phyloP scores from a whole-genome alignment of 2,329 filamentous ascomycete species.

The Camillea tinctor region DNA sequence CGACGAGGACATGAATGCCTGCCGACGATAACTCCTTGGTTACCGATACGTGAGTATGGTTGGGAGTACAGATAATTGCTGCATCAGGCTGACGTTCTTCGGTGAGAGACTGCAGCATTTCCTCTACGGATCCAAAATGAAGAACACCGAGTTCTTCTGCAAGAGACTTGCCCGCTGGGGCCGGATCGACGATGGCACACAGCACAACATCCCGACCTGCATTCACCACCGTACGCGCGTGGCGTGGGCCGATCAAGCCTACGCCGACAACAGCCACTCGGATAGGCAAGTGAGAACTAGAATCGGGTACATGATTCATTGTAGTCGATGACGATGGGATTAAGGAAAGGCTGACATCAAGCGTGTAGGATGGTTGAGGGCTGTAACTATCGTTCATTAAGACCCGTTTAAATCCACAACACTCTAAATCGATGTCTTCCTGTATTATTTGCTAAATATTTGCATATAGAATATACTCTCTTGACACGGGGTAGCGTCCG shows the following conservation, averaged over 20 bases:
- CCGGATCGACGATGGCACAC: slow-evolving; percentile 33
- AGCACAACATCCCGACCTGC: slow-evolving; percentile 15
- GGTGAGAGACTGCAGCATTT: slow-evolving; percentile 21
- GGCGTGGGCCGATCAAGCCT: slow-evolving; percentile 50
- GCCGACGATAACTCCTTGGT: slow-evolving; percentile 46
- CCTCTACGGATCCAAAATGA: not conserved
- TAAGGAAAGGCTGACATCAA: no score
- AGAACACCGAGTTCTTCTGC: not conserved
- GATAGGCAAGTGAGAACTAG: no score
- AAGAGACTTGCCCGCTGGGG: not conserved
- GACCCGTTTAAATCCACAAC: no score
- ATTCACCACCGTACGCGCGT: slow-evolving; percentile 45
- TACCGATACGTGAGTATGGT: slow-evolving; percentile 54
- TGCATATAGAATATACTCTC: no score
- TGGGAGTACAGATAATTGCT: slow-evolving; percentile 59
- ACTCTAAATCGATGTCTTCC: no score
- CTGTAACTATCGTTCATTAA: no score
- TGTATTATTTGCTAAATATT: no score
- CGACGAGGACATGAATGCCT: slow-evolving; percentile 54
- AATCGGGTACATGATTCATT: no score
- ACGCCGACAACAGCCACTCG: slow-evolving; percentile 39
- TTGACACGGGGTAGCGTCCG: no score
- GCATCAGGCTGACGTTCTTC: slow-evolving; percentile 42
- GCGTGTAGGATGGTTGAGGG: no score
- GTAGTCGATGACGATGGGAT: no score